These are phyloP conservation scores for Apiospora malaysiana DNA, from an alignment of 2,329 filamentous ascomycete genomes.

Conservation along the genomic window DNA sequence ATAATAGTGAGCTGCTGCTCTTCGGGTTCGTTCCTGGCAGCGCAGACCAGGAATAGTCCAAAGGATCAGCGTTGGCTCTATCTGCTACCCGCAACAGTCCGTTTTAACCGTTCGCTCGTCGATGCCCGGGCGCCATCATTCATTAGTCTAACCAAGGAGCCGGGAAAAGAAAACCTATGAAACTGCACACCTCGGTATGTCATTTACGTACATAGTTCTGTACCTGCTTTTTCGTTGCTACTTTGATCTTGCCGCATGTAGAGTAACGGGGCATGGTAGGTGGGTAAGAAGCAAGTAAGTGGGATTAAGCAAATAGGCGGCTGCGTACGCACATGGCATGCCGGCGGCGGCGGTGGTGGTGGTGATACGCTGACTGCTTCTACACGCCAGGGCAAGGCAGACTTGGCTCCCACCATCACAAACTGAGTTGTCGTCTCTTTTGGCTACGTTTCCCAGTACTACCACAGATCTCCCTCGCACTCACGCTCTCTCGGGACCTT, in stretches of 20 bases:
- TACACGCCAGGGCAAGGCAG: not conserved
- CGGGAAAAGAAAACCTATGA: constrained; percentile 16
- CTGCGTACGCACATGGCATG: not conserved
- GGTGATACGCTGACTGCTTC: constrained; percentile 11
- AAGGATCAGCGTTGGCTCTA: constrained; percentile 12
- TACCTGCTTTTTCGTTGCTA: not conserved
- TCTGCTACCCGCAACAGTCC: constrained; percentile 7
- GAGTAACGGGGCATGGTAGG: not conserved
- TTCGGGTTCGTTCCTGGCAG: constrained; percentile 8
- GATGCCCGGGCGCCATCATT: not conserved
- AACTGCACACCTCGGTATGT: constrained; percentile 3
- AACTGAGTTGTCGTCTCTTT: not conserved
- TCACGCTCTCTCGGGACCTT: not conserved
- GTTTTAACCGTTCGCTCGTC: not conserved
- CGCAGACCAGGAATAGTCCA: not conserved
- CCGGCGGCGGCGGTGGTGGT: not conserved
- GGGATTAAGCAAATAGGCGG: not conserved
- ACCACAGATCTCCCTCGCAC: not conserved
- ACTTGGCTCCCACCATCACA: not conserved
- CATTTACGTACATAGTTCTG: not conserved
- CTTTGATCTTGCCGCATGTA: not conserved
- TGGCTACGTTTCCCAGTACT: constrained; percentile 8
- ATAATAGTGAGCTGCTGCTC: not conserved
- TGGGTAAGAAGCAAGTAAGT: not conserved
- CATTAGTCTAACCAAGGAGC: constrained; percentile 2